Evolutionary conservation across 2,329 filamentous ascomycete species (phyloP).

Genomic region (Bipolaris zeicola): DNA sequence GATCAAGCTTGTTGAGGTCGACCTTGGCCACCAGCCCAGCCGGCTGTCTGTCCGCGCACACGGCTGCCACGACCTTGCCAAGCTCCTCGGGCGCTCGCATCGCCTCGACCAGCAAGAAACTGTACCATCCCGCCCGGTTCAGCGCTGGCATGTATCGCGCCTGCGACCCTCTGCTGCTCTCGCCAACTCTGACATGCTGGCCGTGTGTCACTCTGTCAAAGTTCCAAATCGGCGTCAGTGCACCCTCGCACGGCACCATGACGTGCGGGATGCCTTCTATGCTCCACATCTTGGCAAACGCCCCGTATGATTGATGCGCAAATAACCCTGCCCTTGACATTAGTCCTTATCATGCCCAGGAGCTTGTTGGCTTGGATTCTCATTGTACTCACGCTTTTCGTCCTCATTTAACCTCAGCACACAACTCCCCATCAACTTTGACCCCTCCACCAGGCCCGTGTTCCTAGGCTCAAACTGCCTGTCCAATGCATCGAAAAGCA

Average conservation of each 20-base stretch:
- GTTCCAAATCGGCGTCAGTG: constrained; percentile 38
- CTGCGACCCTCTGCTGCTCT: constrained; percentile 13
- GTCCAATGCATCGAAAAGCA: constrained; percentile 43
- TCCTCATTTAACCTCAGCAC: constrained; percentile 36
- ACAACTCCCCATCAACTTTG: constrained; percentile 41
- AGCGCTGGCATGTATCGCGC: constrained; percentile 43
- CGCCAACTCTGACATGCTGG: constrained; percentile 13
- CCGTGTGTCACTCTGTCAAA: constrained; percentile 34
- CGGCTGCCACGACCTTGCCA: constrained; percentile 31
- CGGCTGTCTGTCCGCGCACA: constrained; percentile 42
- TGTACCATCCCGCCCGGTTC: constrained; percentile 46
- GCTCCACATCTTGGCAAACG: constrained; percentile 42
- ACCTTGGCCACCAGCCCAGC: constrained; percentile 41
- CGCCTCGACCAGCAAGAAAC: constrained; percentile 42
- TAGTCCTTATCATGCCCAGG: not conserved
- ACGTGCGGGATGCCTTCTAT: constrained; percentile 43
- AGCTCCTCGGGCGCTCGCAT: constrained; percentile 35
- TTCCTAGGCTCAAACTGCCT: constrained; percentile 43
- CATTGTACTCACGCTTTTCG: constrained; percentile 29
- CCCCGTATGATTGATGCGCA: constrained; percentile 34
- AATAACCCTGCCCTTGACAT: constrained; percentile 31
- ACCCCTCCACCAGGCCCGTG: constrained; percentile 43
- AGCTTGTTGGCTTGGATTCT: not conserved
- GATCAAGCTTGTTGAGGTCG: constrained; percentile 39
- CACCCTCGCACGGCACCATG: constrained; percentile 39